These are phyloP conservation scores for Collybiopsis confluens DNA, from an alignment of 768 basidiomycete species.

Conservation along the genomic window DNA sequence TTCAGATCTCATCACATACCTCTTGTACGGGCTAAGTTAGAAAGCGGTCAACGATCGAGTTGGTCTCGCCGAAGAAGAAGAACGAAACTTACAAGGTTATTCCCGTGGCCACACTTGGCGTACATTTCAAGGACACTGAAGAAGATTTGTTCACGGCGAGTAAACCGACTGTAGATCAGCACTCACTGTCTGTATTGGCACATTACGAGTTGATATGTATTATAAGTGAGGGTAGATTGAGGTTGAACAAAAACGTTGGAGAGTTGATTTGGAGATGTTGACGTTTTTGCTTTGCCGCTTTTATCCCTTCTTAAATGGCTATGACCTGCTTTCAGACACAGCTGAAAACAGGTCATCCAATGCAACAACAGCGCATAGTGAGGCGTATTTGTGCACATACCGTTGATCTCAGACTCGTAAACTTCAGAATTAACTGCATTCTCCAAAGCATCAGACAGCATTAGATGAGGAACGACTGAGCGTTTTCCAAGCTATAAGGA, in stretches of 20 bases:
- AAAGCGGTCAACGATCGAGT: not conserved
- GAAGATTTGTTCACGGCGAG: not conserved
- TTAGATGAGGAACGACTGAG: no score
- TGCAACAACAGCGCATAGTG: no score
- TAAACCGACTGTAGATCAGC: not conserved
- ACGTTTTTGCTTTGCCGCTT: no score
- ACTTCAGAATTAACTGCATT: no score
- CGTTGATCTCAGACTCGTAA: no score
- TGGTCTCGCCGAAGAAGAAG: not conserved
- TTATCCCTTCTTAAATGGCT: no score
- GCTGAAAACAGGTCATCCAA: no score
- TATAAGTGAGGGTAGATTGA: no score
- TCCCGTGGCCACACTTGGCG: constrained; percentile 6
- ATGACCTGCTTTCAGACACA: no score
- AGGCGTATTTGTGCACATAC: no score
- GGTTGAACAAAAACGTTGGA: not conserved
- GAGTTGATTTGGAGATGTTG: not conserved
- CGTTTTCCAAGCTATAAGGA: not conserved
- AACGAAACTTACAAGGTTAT: not conserved
- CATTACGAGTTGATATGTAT: no score
- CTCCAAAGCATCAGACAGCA: no score
- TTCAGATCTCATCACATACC: not conserved
- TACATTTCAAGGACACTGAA: constrained; percentile 8
- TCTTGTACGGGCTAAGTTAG: constrained; percentile 6
- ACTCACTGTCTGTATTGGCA: constrained; percentile 5